Base-by-base conservation (phyloP, 345 rosid species). In the Gossypium turneri region DNA sequence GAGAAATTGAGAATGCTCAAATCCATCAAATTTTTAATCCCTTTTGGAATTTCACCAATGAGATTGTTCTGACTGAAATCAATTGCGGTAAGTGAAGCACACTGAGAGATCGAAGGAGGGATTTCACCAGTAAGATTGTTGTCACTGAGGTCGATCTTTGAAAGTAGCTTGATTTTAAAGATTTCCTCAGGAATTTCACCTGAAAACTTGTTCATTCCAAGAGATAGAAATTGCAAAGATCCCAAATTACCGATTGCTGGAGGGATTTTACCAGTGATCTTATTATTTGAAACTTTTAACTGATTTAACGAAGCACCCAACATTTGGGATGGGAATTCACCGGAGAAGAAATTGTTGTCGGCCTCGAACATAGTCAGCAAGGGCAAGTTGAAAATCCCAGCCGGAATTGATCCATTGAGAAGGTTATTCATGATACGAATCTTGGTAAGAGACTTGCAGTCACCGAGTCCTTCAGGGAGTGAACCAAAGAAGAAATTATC, bases 21-120 rank as follows among this genome's bases (percentile, higher is more conserved):
- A 72, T 81, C 88, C 16, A 66, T 78, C 65, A 94, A 58, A n/a
- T 76, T 57, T 0, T 82, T 55, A 48, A 94, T 86, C 16, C 78
- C 90, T 19, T 75, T 64, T 0, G 98, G 98, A n/a, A 92, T 85
- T 53, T 82, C 85, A 16, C 98, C 97, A 11, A 7, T 34, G 45
- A 94, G 84, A 3, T 56, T 80, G 86, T 92, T 94, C 64, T 82
- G 77, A 79, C 95, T 89, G 55, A 94, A 79, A 83, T 92, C 98
- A 66, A 88, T 77, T 7, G 87, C 83, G 7, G 82, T 87, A 7
- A 92, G 74, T 9, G 92, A 83, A 3, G 75, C 25, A 67, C 90
- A 86, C 0, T 60, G 70, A 0, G 89, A 48, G 70, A 90, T 81
- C 0, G 95, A 84, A 44, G 78, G 48, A 0, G 97, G 95, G 58